Evolutionary conservation across 1,139 yeast species (phyloP).

Genomic region (Saccharomycopsis hybrid): DNA sequence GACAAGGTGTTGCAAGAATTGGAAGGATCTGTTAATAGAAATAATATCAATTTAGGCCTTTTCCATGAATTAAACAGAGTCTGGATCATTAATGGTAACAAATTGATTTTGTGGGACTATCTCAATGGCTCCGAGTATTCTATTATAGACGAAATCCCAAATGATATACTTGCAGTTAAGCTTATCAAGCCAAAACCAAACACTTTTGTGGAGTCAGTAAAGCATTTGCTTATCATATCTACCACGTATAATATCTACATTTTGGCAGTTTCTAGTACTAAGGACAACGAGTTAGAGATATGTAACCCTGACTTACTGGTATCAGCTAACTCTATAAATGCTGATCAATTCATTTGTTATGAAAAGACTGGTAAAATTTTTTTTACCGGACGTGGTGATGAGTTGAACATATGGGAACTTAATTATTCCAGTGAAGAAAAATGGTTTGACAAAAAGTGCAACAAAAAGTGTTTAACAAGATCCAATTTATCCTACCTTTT

Average conservation of each 20-base stretch:
- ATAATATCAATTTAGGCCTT: conserved; percentile 73
- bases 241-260: conserved; percentile 78
- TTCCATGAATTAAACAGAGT: conserved; percentile 77
- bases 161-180: conserved; percentile 69
- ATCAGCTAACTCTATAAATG: conserved; percentile 71
- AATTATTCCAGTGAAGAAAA: conserved; percentile 81
- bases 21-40: conserved; percentile 49
- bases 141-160: conserved; percentile 75
- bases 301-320: conserved; percentile 81
- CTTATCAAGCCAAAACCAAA: conserved; percentile 75
- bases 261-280: conserved; percentile 48
- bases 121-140: conserved; percentile 61
- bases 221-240: conserved; percentile 65
- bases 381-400: conserved; percentile 73
- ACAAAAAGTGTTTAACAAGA: conserved; percentile 72
- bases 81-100: conserved; percentile 84
- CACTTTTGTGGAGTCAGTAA: conserved; percentile 73
- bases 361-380: conserved; percentile 71
- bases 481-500: conserved; percentile 55
- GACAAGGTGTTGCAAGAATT: conserved; percentile 77
- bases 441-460: conserved; percentile 82
- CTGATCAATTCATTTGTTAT: conserved; percentile 54
- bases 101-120: conserved; percentile 80
- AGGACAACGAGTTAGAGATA: conserved; percentile 53
- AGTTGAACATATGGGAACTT: conserved; percentile 79